phyloP scores from a whole-genome alignment of 176 grass and related monocot genomes.

The Musa beccarii region DNA sequence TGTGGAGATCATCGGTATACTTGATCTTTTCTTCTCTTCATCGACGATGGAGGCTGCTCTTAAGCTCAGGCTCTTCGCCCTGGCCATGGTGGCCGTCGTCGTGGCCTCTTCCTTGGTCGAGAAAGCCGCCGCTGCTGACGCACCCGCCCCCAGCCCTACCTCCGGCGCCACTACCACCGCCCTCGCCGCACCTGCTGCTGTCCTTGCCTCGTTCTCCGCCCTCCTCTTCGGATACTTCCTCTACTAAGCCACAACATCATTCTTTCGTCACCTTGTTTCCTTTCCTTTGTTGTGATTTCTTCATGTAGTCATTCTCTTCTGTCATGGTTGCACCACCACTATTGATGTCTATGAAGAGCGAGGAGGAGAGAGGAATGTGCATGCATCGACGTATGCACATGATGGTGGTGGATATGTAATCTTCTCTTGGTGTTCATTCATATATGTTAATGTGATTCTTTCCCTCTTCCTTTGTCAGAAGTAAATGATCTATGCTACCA shows the following conservation, averaged over 20 bases:
- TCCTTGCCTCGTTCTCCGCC: constrained; percentile 1
- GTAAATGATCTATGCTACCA: too few relatives aligned
- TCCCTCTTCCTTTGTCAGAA: too few relatives aligned
- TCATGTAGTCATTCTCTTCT: too few relatives aligned
- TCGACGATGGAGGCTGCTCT: constrained; percentile 12
- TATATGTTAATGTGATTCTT: too few relatives aligned
- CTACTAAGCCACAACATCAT: background rate
- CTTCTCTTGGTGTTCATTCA: too few relatives aligned
- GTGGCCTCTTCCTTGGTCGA: constrained; percentile 28
- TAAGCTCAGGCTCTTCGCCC: constrained; percentile 35
- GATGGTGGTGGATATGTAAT: too few relatives aligned
- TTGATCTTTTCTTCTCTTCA: background rate
- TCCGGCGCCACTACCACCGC: constrained; percentile 19
- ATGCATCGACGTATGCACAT: too few relatives aligned
- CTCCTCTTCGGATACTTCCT: constrained; percentile 32
- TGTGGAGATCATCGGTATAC: too few relatives aligned
- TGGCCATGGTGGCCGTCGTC: constrained; percentile 7
- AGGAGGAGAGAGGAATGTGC: too few relatives aligned
- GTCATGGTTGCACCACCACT: too few relatives aligned
- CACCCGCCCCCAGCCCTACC: background rate
- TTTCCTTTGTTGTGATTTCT: background rate
- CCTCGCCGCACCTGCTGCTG: constrained; percentile 15
- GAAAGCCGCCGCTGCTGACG: background rate
- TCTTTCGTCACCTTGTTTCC: background rate
- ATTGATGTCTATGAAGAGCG: too few relatives aligned